Base-by-base conservation (phyloP, 2,329 filamentous ascomycete species). In the Venturia aucupariae region DNA sequence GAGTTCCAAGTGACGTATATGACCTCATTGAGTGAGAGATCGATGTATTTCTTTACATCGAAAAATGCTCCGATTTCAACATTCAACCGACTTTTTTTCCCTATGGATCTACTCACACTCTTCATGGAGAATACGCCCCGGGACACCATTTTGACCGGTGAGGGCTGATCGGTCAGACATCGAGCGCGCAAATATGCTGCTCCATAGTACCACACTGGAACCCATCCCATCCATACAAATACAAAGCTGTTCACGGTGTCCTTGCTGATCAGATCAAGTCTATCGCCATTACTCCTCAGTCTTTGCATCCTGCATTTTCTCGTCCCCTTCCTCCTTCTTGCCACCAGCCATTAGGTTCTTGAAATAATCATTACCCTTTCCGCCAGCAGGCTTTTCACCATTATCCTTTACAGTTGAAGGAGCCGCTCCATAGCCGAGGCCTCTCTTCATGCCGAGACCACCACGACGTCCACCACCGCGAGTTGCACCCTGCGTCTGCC, bases 311-410 rank as follows among this genome's bases (percentile, higher is more conserved):
- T 57, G 27, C 51, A 35, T 35, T 22, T 35, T 32, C 30, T 57
- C 6, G n/a, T 57, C 51, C 3, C 38, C 59, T 3, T 30, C 32
- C 15, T 44, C 59, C 27, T 32, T 44, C 38, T 60, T 60, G 22
- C 59, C 59, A 41, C 41, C 41, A 22, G 39, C 62, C 65, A 54
- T 66, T 39, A 66, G 39, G 35, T n/a, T 60, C 8, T 60, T 42
- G 24, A 65, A 65, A 35, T 65, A 54, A 41, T 54, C 64, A 60
- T 65, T 65, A 30, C 65, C 60, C 54, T 65, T 64, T 32, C 30
- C 62, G 30, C 63, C 63, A 38, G 27, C 51, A n/a, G 17, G 38
- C n/a, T 57, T 59, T 27, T 63, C 62, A 22, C 61, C 64, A 11
- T 64, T 51, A 38, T 13, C 46, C 19, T 24, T 60, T 27, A 22